Conservation (phyloP, 1,284 basidiomycete species). For the Heterobasidion occidentale region DNA sequence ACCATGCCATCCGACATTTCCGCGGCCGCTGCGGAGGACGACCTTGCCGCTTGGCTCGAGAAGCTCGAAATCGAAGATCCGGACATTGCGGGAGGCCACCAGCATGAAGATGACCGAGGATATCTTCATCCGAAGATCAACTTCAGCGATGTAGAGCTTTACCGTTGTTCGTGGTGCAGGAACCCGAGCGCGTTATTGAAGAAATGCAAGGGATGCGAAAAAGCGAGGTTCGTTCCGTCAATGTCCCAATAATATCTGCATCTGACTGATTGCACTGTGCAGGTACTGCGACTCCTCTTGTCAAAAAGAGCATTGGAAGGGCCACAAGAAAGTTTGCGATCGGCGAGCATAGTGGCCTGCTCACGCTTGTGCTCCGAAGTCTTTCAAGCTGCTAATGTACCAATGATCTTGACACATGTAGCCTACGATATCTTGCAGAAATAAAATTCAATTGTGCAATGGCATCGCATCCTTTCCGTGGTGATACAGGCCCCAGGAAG, state of each 20-base stretch:
- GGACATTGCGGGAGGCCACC: slow-evolving; percentile 7
- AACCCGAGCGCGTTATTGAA: slow-evolving; percentile 48
- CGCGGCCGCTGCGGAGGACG: slow-evolving; percentile 37
- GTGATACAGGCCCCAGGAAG: no score
- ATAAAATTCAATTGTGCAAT: no score
- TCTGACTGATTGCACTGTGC: background rate
- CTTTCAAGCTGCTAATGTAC: background rate
- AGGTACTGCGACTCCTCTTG: slow-evolving; percentile 45
- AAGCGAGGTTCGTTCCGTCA: slow-evolving; percentile 27
- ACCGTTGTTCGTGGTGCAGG: slow-evolving; percentile 49
- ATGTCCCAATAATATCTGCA: background rate
- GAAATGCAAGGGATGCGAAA: slow-evolving; percentile 32
- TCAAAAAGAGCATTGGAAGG: slow-evolving; percentile 42
- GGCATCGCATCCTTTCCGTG: no score
- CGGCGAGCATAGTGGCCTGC: background rate
- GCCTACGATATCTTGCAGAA: no score
- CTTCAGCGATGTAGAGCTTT: slow-evolving; percentile 36
- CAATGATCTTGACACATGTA: no score
- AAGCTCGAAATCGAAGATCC: slow-evolving; percentile 36
- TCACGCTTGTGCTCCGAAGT: background rate
- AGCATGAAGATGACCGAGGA: slow-evolving; percentile 14
- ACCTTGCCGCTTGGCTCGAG: slow-evolving; percentile 48
- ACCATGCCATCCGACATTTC: slow-evolving; percentile 12
- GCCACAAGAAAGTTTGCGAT: slow-evolving; percentile 35
- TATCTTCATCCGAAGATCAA: slow-evolving; percentile 33